phyloP scores from a whole-genome alignment of 768 basidiomycete species.

The Pulveroboletus frians region DNA sequence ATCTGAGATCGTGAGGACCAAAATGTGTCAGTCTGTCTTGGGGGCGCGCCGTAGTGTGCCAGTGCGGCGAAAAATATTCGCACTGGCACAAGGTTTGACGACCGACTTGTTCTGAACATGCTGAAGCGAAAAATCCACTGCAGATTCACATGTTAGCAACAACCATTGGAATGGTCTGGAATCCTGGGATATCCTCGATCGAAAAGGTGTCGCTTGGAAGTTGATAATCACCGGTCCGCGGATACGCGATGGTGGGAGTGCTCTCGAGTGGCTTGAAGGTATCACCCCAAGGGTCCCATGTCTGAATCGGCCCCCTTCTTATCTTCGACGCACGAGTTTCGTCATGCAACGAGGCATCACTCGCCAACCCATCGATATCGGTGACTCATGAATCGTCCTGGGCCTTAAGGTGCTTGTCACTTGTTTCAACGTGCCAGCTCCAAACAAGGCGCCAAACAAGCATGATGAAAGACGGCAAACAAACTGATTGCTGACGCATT shows the following conservation, averaged over 20 bases:
- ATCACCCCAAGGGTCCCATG: neutral
- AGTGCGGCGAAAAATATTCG: neutral
- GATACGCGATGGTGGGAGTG: neutral
- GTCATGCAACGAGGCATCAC: neutral
- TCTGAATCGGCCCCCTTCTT: neutral
- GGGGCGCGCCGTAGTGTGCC: neutral
- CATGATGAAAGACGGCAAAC: neutral
- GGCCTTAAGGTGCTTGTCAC: neutral
- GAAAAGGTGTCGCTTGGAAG: neutral
- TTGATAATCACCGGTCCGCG: neutral
- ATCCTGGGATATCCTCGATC: neutral
- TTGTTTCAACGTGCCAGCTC: neutral
- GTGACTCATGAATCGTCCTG: neutral
- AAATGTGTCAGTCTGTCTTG: neutral
- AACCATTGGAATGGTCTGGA: neutral
- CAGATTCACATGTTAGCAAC: neutral
- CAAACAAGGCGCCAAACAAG: neutral
- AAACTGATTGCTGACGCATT: neutral
- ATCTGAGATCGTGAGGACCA: constrained; percentile 3
- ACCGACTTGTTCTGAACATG: neutral
- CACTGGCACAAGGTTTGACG: neutral
- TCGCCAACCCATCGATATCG: neutral
- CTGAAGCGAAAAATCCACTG: neutral
- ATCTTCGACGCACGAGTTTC: neutral
- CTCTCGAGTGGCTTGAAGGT: neutral